Base-by-base conservation (phyloP, 1,139 yeast species). In the Candida anutae region DNA sequence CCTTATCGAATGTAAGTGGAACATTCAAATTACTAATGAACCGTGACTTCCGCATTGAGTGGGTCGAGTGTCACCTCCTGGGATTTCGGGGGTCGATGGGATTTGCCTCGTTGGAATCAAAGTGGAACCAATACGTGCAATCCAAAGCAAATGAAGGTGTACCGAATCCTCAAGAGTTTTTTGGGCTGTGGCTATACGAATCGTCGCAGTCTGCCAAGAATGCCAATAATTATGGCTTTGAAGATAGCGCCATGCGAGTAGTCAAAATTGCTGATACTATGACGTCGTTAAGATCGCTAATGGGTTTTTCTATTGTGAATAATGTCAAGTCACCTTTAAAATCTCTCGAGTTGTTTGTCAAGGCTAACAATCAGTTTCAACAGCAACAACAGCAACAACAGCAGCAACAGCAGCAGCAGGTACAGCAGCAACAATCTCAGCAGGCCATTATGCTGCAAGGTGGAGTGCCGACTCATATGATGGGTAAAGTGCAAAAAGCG, bases 261-360 rank as follows among this genome's bases (percentile, higher is more conserved):
- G 52, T 83, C 55, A 90, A 83, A 49, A 71, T 82, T 3, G 70
- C 85, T 25, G 93, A 82, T 50, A 78, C 79, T 2, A 77, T 84
- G 82, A 66, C 84, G 1, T 73, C 73, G 35, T 62, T 83, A 42
- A 68, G 71, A 33, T 74, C 80, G 17, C 54, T 81, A 31, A 77
- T 81, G 77, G 62, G 66, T 16, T 77, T 69, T 41, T 66, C 79
- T 15, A 48, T 64, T 28, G 45, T 52, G 13, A 61, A 58, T 32
- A 57, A 62, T 18, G 55, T 61, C 13, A 43, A 37, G 5, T 77
- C 84, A 10, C 88, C 88, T 0, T 42, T 74, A 19, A 64, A 66
- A 28, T 74, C 85, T 0, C 53, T 81, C 34, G 82, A 76, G 30
- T 48, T 67, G 15, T 72, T 74, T 39, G 46, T 59, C n/a, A n/a